Percentiles rank a stretch among this genome's conserved stretches.
phyloP scores from a whole-genome alignment of 73 alveolate species.

The Halteria grandinella region DNA sequence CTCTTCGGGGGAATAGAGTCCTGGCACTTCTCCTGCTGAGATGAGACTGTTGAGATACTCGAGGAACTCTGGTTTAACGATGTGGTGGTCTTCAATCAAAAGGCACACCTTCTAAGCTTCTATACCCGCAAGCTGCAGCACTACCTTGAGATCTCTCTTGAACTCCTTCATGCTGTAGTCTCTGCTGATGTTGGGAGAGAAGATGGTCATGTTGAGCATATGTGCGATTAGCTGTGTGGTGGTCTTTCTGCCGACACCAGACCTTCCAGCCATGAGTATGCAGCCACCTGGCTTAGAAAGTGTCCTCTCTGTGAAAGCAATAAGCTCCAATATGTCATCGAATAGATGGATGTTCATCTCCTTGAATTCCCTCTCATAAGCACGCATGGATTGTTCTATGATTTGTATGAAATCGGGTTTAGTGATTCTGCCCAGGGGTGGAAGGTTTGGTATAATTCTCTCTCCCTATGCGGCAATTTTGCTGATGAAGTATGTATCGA shows the following conservation, averaged over 20 bases:
- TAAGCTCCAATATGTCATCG: constrained; percentile 80
- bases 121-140: constrained; percentile 90
- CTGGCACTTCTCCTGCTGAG: constrained; percentile 99
- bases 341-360: constrained; percentile 85
- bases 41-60: constrained; percentile 91
- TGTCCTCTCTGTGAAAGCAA: constrained; percentile 81
- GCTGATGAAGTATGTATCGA: constrained; percentile 68
- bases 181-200: constrained; percentile 81
- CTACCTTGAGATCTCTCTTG: constrained; percentile 95
- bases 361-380: constrained; percentile 94
- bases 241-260: constrained; percentile 99
- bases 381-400: constrained; percentile 74
- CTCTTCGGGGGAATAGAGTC: constrained; percentile 98
- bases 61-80: constrained; percentile 89
- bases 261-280: constrained; percentile 96
- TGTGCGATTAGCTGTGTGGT: constrained; percentile 81
- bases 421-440: constrained; percentile 68
- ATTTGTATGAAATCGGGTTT: constrained; percentile 74
- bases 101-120: constrained; percentile 89
- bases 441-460: constrained; percentile 56
- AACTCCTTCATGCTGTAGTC: constrained; percentile 88
- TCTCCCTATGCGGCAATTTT: constrained; percentile 62
- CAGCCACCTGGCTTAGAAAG: constrained; percentile 80
- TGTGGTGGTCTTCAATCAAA: constrained; percentile 96
- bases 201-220: constrained; percentile 78